These are phyloP conservation scores for Blepharisma japonicum DNA, from an alignment of 73 alveolate genomes.

Conservation along the genomic window DNA sequence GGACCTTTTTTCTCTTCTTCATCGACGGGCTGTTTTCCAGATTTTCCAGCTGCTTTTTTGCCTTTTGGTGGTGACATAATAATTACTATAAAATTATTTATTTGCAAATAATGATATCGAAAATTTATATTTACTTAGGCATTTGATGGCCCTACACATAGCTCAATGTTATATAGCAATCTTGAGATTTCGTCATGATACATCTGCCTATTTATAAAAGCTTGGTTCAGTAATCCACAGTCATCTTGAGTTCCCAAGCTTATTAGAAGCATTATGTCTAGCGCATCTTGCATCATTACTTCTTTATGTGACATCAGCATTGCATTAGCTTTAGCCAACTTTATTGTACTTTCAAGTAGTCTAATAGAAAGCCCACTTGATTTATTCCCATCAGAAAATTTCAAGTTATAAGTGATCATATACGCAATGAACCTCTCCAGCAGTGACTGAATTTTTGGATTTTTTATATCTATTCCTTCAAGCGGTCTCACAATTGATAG, in stretches of 20 bases:
- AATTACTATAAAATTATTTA: too few relatives aligned
- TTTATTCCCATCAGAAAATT: not conserved
- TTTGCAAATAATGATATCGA: too few relatives aligned
- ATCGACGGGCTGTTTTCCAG: not conserved
- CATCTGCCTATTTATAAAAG: too few relatives aligned
- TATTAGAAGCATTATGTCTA: slow-evolving; percentile 1
- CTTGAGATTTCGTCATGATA: too few relatives aligned
- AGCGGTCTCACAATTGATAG: not conserved
- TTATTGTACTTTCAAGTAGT: slow-evolving; percentile 16
- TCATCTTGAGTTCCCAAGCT: not conserved
- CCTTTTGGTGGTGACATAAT: slow-evolving; percentile 1
- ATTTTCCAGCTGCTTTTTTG: not conserved
- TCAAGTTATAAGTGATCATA: not conserved
- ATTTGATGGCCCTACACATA: too few relatives aligned
- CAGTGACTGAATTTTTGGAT: not conserved
- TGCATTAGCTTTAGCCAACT: not conserved
- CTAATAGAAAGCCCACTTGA: slow-evolving; percentile 8
- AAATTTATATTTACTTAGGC: too few relatives aligned
- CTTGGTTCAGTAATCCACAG: too few relatives aligned
- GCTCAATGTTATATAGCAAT: too few relatives aligned
- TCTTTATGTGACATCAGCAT: not conserved
- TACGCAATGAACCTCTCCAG: not conserved
- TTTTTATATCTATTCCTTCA: not conserved
- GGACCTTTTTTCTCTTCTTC: slow-evolving; percentile 31
- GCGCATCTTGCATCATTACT: slow-evolving; percentile 9